Conservation (phyloP, 768 basidiomycete species). For the Austroboletus festivus region DNA sequence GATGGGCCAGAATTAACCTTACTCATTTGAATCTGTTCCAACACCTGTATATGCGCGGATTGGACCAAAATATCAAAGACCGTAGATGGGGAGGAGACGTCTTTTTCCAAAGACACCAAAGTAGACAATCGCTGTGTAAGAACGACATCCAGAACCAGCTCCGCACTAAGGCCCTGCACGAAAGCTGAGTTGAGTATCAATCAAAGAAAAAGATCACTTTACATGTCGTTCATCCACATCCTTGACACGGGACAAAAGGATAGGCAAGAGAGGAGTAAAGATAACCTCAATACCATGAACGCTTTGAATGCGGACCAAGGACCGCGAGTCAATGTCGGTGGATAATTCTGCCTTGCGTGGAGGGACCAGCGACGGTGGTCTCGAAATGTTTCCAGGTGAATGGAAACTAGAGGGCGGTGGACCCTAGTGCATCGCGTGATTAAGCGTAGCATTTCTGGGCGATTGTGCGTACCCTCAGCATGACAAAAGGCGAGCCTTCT, state of each 20-base stretch:
- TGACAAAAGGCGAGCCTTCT: slow-evolving; percentile 46
- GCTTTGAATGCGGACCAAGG: slow-evolving; percentile 38
- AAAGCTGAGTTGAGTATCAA: slow-evolving; percentile 7
- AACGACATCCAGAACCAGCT: slow-evolving; percentile 40
- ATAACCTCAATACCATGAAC: slow-evolving; percentile 37
- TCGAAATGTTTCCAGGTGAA: not conserved
- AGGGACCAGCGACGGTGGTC: slow-evolving; percentile 2
- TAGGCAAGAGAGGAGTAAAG: slow-evolving; percentile 56
- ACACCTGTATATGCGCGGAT: slow-evolving; percentile 37
- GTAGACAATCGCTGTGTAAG: slow-evolving; percentile 39
- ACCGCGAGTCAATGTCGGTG: not conserved
- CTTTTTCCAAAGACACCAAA: slow-evolving; percentile 25
- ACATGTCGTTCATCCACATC: slow-evolving; percentile 48
- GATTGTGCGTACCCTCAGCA: slow-evolving; percentile 38
- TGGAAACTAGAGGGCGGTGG: slow-evolving; percentile 10
- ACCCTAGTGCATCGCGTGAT: slow-evolving; percentile 7
- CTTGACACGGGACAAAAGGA: slow-evolving; percentile 42
- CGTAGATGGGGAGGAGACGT: slow-evolving; percentile 14
- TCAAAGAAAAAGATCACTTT: slow-evolving; percentile 15
- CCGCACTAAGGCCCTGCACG: slow-evolving; percentile 36
- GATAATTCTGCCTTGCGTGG: slow-evolving; percentile 4
- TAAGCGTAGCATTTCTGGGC: not conserved
- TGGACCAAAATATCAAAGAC: slow-evolving; percentile 44
- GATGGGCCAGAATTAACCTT: not conserved
- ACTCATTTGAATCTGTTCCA: slow-evolving; percentile 42